Conservation (phyloP, 192 early-diverging fungal genomes). For the Chytriomyces confervae region DNA sequence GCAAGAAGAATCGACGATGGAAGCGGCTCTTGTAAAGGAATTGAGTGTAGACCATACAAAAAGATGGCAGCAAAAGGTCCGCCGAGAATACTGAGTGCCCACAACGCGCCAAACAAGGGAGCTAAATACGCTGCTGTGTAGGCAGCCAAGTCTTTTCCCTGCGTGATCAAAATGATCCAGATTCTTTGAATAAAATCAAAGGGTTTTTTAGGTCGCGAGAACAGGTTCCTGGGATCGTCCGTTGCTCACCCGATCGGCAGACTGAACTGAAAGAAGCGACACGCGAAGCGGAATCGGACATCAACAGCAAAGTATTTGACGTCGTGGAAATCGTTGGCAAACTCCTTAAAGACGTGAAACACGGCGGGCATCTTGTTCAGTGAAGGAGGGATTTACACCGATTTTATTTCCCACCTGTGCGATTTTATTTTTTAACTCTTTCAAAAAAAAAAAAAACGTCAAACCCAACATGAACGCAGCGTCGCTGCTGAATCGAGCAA, state of each 20-base stretch:
- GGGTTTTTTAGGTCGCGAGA: background rate
- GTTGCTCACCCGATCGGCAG: slow-evolving; percentile 13
- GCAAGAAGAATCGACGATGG: slow-evolving; percentile 13
- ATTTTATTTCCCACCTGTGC: no score
- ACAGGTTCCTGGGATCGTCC: background rate
- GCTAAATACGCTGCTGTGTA: slow-evolving; percentile 12
- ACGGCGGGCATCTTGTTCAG: slow-evolving; percentile 14
- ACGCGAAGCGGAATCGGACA: slow-evolving; percentile 3
- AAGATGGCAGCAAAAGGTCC: slow-evolving; percentile 10
- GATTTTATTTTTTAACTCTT: no score
- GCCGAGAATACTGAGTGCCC: slow-evolving; percentile 22
- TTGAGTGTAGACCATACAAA: slow-evolving; percentile 3
- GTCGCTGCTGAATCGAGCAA: no score
- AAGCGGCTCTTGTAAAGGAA: slow-evolving; percentile 14
- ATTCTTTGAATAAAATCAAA: background rate
- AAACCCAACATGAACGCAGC: no score
- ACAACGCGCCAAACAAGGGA: slow-evolving; percentile 10
- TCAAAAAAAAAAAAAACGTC: no score
- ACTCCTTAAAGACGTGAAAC: slow-evolving; percentile 21
- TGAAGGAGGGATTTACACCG: no score
- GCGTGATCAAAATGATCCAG: slow-evolving; percentile 22
- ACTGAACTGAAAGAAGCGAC: slow-evolving; percentile 1
- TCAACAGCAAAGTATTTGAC: slow-evolving; percentile 17
- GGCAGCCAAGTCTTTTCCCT: slow-evolving; percentile 3
- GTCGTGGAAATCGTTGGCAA: slow-evolving; percentile 20